Evolutionary conservation across 208 protist genomes (phyloP).

Genomic region (Tritrichomonas musculus): DNA sequence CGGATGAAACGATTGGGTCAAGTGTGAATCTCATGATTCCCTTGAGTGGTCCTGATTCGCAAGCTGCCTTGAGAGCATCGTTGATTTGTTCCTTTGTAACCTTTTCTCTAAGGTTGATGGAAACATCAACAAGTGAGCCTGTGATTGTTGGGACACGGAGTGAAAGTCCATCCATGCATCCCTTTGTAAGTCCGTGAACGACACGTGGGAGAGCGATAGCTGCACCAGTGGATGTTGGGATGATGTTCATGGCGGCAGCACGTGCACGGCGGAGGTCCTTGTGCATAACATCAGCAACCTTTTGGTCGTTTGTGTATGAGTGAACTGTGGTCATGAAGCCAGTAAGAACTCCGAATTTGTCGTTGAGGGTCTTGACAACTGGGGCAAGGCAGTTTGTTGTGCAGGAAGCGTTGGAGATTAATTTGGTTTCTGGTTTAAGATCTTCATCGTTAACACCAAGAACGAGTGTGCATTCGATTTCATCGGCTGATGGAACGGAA

Average conservation of each 20-base stretch:
- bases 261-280: conserved; percentile 96
- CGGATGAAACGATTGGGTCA: conserved; percentile 90
- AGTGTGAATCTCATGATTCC: conserved; percentile 91
- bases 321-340: conserved; percentile 91
- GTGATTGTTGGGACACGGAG: conserved; percentile 70
- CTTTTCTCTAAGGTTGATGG: conserved; percentile 77
- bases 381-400: conserved; percentile 99
- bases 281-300: conserved; percentile 85
- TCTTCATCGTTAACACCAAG: conserved; percentile 91
- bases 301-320: conserved; percentile 94
- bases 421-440: conserved; percentile 2
- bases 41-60: conserved; percentile 73
- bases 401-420: conserved; percentile 77
- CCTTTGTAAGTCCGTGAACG: too few relatives aligned
- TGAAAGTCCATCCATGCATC: conserved; percentile 79
- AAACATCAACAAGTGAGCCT: conserved; percentile 98
- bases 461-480: conserved; percentile 83
- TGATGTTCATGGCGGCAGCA: conserved; percentile 89
- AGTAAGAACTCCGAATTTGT: conserved; percentile 81
- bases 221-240: conserved; percentile 96
- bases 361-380: conserved; percentile 63
- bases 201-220: conserved; percentile 81
- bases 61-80: conserved; percentile 62
- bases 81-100: conserved; percentile 72
- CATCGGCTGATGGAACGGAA: conserved; percentile 87